A percentile compares a stretch with the other conserved stretches of the same genome.
Evolutionary conservation across 2,329 filamentous ascomycete species (phyloP).

Genomic region (Sporothrix dimorphospora): DNA sequence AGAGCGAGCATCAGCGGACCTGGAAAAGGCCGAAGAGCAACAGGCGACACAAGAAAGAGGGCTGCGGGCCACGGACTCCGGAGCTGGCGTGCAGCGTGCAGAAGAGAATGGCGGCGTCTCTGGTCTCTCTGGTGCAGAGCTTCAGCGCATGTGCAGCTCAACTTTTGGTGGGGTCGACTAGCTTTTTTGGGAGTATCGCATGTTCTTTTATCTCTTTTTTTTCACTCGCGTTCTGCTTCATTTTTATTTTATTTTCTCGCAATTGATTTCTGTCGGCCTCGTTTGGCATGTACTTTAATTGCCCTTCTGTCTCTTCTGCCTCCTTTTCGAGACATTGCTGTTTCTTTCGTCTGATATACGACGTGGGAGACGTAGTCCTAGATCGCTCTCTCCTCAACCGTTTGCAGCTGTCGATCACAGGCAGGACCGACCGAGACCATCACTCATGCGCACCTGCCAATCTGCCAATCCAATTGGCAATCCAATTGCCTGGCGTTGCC

Average conservation of each 20-base stretch:
- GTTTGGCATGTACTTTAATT: neutral
- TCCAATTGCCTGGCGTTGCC: slow-evolving; percentile 5
- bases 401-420: slow-evolving; percentile 15
- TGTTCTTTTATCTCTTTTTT: slow-evolving; percentile 12
- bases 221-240: neutral
- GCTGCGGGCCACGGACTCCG: neutral
- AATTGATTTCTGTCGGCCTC: neutral
- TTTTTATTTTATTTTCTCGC: neutral
- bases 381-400: slow-evolving; percentile 1
- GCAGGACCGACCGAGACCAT: slow-evolving; percentile 9
- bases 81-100: slow-evolving; percentile 2
- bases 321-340: neutral
- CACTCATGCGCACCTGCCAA: slow-evolving; percentile 16
- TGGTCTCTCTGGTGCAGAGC: neutral
- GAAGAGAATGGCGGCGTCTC: neutral
- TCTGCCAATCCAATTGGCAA: slow-evolving; percentile 14
- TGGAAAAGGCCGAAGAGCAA: slow-evolving; percentile 12
- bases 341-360: neutral
- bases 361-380: neutral
- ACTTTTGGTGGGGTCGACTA: slow-evolving; percentile 24
- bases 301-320: too few relatives aligned
- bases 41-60: neutral
- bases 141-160: slow-evolving; percentile 18
- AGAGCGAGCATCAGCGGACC: neutral
- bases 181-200: neutral